Base-by-base conservation (phyloP, 352 stramenopile species). In the Phytophthora citricola region DNA sequence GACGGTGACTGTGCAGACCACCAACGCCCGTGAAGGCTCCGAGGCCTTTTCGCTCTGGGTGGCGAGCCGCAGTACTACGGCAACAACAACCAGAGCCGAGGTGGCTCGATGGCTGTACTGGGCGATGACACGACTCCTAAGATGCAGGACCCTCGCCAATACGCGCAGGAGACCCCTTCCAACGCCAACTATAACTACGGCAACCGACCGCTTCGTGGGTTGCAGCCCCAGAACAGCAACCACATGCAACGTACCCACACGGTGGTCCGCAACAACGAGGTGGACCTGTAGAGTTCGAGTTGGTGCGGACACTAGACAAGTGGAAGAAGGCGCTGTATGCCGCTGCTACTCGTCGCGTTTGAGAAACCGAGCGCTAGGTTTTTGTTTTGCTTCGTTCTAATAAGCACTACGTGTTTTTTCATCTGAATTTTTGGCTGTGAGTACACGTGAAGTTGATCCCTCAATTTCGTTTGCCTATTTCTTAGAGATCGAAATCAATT, bases 11-110 rank as follows among this genome's bases (percentile, higher is more conserved):
- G 63, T 87, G n/a, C 67, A 74, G 43, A 87, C 74, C 3, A 74
- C 74, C 9, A 87, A 80, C 66, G 78, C 78, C 17, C 76, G 78
- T 9, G 78, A 82, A 26, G 78, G 68, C n/a, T 71, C 64, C 5
- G 78, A 85, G 14, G 53, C 74, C 17, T 85, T 87, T 87, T 87
- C 43, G 75, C 78, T 22, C 63, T 87, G 11, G 76, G 65, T 22
- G 63, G 67, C 10, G 74, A 76, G 62, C 69, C 73, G 31, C 71
- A 76, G 55, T 71, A 76, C 26, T 71, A 76, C 52, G 48, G 57
- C n/a, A 77, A 82, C 40, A 47, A 58, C 20, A 52, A 69, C 32
- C 54, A 76, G 32, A 53, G 31, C 26, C 66, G 71, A 14, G 60
- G 58, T 14, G 79, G 77, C 39, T 81, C 73, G 10, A 39, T 71